Base-by-base conservation (phyloP, 2,329 filamentous ascomycete species). In the Diplodia corticola region DNA sequence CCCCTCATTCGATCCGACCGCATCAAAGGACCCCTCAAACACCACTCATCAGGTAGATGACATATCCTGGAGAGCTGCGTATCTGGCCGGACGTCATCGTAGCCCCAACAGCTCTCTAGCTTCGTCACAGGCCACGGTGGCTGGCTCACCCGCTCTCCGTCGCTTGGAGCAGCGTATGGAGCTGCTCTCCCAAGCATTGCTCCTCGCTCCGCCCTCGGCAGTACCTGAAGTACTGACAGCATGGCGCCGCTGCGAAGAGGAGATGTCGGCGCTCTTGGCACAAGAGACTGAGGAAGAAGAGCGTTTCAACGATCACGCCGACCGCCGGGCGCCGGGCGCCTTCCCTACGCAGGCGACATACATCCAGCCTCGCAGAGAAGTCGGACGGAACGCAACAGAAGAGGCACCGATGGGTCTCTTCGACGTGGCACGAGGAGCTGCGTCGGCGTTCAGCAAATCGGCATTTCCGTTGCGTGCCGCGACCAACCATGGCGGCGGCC, bases 151-250 rank as follows among this genome's bases (percentile, higher is more conserved):
- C 5, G 74, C 74, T 15, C 75, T 95, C 63, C 85, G 91, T 33
- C 88, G 91, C 70, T 81, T 95, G 0, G 90, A 94, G 71, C 91
- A 94, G 74, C 87, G 91, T 24, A 91, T 93, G 74, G 92, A 94
- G 71, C 90, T 93, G 44, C 81, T 96, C 2, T 88, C 90, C 1
- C 88, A 90, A 13, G 90, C 92, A 1, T 82, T 95, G 20, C 85
- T 91, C 9, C 85, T 93, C 59, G 91, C 91, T 0, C 92, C 91
- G 1, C 79, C 87, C 0, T 80, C 84, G 0, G 87, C 90, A 13
- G 83, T 95, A 0, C 88, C 91, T 67, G 90, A 92, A 69, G 90
- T 95, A 15, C 80, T 95, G 3, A 88, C 87, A 59, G 88, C 87
- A 1, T 95, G 91, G 81, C 86, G 90, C 13, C 84, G 89, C 51